Evolutionary conservation across 805 yeast species (phyloP).

Genomic region (Middelhovenomyces tepae): DNA sequence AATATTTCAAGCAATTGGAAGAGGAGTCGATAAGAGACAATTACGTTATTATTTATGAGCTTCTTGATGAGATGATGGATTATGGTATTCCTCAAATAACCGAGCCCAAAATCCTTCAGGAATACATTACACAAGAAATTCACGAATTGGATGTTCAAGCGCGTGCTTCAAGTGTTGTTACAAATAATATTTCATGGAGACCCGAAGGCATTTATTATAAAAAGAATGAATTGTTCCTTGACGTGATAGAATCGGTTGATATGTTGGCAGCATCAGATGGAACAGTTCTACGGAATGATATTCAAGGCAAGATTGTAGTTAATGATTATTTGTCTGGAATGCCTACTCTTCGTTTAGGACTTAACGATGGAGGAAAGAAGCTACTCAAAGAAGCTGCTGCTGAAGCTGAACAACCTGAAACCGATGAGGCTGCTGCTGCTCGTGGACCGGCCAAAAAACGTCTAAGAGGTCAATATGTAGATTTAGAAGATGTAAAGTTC

Average conservation of each 20-base stretch:
- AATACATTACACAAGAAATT: constrained; percentile 58
- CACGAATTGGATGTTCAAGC: constrained; percentile 30
- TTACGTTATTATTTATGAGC: constrained; percentile 63
- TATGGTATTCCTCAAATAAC: constrained; percentile 81
- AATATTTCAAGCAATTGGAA: constrained; percentile 41
- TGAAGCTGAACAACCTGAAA: too few species aligned
- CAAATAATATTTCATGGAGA: constrained; percentile 82
- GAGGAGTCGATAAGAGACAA: constrained; percentile 63
- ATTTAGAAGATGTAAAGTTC: constrained; percentile 62
- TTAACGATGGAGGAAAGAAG: constrained; percentile 44
- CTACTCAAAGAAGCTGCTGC: constrained; percentile 13
- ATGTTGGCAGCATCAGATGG: constrained; percentile 54
- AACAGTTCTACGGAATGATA: constrained; percentile 54
- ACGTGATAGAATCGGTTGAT: constrained; percentile 67
- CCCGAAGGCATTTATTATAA: constrained; percentile 82
- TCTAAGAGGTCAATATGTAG: constrained; percentile 22
- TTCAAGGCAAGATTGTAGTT: constrained; percentile 64
- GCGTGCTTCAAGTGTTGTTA: constrained; percentile 64
- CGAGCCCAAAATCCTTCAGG: constrained; percentile 67
- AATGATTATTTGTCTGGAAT: constrained; percentile 79
- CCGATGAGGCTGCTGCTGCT: constrained; percentile 18
- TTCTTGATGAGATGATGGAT: constrained; percentile 86
- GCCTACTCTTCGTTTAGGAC: constrained; percentile 73
- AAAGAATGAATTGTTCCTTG: constrained; percentile 84
- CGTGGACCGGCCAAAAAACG: constrained; percentile 12